A percentile compares a stretch with the other conserved stretches of the same genome.
Conservation (phyloP, 352 stramenopile species). For the Pythium grandisporangium region DNA sequence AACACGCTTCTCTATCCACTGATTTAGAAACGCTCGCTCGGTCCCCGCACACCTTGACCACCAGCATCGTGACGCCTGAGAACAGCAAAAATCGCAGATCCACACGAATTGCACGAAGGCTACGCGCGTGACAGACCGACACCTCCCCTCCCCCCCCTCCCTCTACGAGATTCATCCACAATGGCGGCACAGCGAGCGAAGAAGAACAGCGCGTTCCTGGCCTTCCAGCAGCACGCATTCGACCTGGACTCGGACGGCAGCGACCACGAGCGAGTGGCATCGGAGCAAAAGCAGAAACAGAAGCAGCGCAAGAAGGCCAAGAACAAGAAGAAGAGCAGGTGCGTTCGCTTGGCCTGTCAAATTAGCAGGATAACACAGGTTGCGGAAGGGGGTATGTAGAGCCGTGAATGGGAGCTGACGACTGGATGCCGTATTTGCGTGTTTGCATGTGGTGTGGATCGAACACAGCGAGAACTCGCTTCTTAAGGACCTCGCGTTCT, state of each 20-base stretch:
- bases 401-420: background rate
- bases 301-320: constrained; percentile 69
- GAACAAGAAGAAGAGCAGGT: constrained; percentile 72
- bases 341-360: constrained; percentile 1
- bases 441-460: constrained; percentile 16
- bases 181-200: constrained; percentile 12
- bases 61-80: no score
- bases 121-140: no score
- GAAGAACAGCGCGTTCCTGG: constrained; percentile 70
- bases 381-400: background rate
- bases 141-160: background rate
- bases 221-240: constrained; percentile 36
- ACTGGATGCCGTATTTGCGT: no score
- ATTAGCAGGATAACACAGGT: no score
- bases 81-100: no score
- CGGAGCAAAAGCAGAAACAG: constrained; percentile 48
- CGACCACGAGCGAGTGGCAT: constrained; percentile 32
- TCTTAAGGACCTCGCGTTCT: constrained; percentile 72
- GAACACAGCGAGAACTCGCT: constrained; percentile 48
- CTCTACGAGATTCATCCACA: no score
- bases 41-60: no score
- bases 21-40: no score
- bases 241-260: constrained; percentile 42
- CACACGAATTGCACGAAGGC: no score
- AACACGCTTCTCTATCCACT: no score